phyloP scores from a whole-genome alignment of 257 asterid species.

The Hygrophila difformis region DNA sequence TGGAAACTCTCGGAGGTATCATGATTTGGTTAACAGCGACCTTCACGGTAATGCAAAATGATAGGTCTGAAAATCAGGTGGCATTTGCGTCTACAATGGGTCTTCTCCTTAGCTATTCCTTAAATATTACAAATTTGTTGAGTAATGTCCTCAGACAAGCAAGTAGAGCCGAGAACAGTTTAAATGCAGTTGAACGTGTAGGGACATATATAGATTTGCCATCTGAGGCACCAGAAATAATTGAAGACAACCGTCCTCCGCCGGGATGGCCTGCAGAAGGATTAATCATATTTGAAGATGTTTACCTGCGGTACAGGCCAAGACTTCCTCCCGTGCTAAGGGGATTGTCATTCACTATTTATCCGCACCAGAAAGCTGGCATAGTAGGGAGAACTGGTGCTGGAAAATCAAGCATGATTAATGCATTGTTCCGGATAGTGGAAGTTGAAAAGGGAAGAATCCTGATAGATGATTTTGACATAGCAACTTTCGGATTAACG shows the following conservation, averaged over 20 bases:
- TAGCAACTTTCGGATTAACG: constrained; percentile 48
- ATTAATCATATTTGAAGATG: constrained; percentile 48
- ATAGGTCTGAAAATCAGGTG: constrained; percentile 50
- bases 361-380: constrained; percentile 61
- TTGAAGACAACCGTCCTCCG: constrained; percentile 49
- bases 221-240: constrained; percentile 61
- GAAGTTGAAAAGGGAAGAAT: constrained; percentile 69
- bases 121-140: constrained; percentile 59
- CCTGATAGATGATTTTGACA: constrained; percentile 48
- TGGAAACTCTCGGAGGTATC: constrained; percentile 67
- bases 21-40: constrained; percentile 81
- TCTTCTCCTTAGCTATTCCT: constrained; percentile 70
- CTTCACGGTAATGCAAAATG: constrained; percentile 69
- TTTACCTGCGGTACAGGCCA: constrained; percentile 53
- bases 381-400: constrained; percentile 86
- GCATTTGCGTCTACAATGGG: constrained; percentile 83
- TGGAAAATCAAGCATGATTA: constrained; percentile 83
- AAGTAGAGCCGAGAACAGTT: constrained; percentile 70
- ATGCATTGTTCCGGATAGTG: constrained; percentile 68
- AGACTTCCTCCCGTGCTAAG: constrained; percentile 56
- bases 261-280: constrained; percentile 71
- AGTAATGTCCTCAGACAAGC: constrained; percentile 65
- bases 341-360: constrained; percentile 46
- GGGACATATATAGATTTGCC: constrained; percentile 72
- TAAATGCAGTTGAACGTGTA: constrained; percentile 72